Evolutionary conservation across 352 stramenopile species (phyloP), one percentile per base, ranked within the genome.

Genomic region (Phytopythium cucurbitacearum): DNA sequence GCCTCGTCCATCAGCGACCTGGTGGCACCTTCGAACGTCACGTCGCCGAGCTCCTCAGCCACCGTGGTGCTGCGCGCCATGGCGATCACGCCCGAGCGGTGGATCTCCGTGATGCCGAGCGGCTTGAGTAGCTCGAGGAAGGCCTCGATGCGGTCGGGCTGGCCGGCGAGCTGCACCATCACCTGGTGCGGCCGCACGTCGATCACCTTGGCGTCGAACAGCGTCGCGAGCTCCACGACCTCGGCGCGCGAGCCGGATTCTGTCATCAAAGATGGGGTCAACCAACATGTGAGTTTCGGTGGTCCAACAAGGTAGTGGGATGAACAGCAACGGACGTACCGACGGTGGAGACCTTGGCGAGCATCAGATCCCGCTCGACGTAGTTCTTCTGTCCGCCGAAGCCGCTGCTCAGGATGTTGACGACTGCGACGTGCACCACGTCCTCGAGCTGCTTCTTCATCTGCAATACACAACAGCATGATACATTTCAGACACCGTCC

Each of bases 371-470:
- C n/a, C 84, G 74, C 69, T 94, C 84, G 39, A 94, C 81, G 56
- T 89, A 89, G 67, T 87, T 89, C 59, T 89, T 89, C 60, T 89
- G 63, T 36, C 65, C 56, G 16, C 80, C 71, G 32, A 67, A 60
- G 52, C 78, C 73, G 47, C 73, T 85, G 62, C 76, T 91, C 53
- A 94, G 64, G 55, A 94, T 91, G 64, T 91, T 94, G 40, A 91
- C 84, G 33, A 91, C 84, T 4, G 80, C 84, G 15, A 94, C 80
- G 53, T 91, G 81, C 52, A 94, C 84, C n/a, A 94, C 80, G 57
- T 91, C 84, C 48, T 94, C 84, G 15, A 94, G 67, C 55, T 94
- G 83, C 67, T 91, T 90, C 65, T 91, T 94, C 80, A 94, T 94
- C 75, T 86, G 42, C 34, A 28, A 28, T 28, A 68, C 32, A 34